phyloP scores from a whole-genome alignment of 805 yeast species.

The Saturnispora silvae region DNA sequence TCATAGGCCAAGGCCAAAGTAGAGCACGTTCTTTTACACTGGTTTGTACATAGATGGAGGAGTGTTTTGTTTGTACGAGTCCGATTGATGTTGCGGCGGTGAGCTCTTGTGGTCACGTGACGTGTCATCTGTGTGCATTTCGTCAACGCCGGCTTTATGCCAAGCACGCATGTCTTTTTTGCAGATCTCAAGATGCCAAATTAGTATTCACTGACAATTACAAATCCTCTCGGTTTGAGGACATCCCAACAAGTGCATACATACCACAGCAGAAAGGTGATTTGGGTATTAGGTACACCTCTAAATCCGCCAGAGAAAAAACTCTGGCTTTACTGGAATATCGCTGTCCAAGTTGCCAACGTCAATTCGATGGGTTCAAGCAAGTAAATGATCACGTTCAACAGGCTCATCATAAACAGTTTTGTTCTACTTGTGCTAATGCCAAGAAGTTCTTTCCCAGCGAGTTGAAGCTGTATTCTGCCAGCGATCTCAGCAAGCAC shows the following conservation, averaged over 20 bases:
- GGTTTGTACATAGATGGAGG: conserved; percentile 12
- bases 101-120: conserved; percentile 74
- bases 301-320: conserved; percentile 33
- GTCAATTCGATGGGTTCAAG: conserved; percentile 38
- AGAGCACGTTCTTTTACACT: too few relatives aligned
- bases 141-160: conserved; percentile 73
- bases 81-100: conserved; percentile 51
- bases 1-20: too few relatives aligned
- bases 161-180: conserved; percentile 68
- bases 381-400: conserved; percentile 56
- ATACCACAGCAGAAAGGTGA: conserved; percentile 27
- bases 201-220: conserved; percentile 48
- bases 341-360: conserved; percentile 36
- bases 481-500: conserved; percentile 57
- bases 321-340: conserved; percentile 43
- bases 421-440: conserved; percentile 71
- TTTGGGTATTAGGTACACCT: conserved; percentile 51
- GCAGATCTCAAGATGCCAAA: conserved; percentile 58
- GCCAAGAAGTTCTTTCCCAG: conserved; percentile 66
- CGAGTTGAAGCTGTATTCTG: conserved; percentile 56
- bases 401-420: conserved; percentile 46
- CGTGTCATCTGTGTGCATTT: conserved; percentile 75
- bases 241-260: conserved; percentile 7
- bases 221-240: conserved; percentile 28
- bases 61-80: conserved; percentile 82